Conservation (phyloP, 805 yeast genomes). For the Starmerella floricola region DNA sequence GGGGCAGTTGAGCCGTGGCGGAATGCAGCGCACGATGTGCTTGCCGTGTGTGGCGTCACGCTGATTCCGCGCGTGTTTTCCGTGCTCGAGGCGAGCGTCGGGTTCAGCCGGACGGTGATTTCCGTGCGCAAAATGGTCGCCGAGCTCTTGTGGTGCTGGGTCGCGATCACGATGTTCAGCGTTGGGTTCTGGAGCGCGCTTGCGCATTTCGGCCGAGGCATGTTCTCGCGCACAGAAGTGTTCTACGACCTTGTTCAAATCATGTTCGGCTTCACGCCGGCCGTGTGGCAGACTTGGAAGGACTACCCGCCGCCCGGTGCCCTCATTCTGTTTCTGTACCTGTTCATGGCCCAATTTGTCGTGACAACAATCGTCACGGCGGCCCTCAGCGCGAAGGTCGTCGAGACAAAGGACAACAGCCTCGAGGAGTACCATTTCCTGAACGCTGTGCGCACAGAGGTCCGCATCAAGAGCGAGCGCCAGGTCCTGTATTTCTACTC, state of each 20-base stretch:
- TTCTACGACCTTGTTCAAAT: slow-evolving; percentile 42
- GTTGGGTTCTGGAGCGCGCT: slow-evolving; percentile 47
- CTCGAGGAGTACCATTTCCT: slow-evolving; percentile 31
- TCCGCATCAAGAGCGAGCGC: slow-evolving; percentile 30
- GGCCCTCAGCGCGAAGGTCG: slow-evolving; percentile 34
- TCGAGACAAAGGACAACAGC: slow-evolving; percentile 28
- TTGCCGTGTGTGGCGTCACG: slow-evolving; percentile 35
- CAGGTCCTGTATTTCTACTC: slow-evolving; percentile 29
- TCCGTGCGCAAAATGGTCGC: slow-evolving; percentile 41
- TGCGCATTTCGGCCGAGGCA: slow-evolving; percentile 36
- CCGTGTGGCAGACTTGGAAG: slow-evolving; percentile 47
- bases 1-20: slow-evolving; percentile 5
- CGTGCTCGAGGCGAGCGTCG: slow-evolving; percentile 40
- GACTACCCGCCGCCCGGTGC: slow-evolving; percentile 38
- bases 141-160: slow-evolving; percentile 39
- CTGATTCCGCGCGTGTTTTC: slow-evolving; percentile 41
- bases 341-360: slow-evolving; percentile 44
- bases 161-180: slow-evolving; percentile 39
- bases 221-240: slow-evolving; percentile 34
- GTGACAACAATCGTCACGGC: slow-evolving; percentile 45
- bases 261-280: slow-evolving; percentile 48
- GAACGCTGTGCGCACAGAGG: slow-evolving; percentile 30
- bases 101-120: slow-evolving; percentile 40
- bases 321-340: slow-evolving; percentile 38
- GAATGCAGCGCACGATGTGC: slow-evolving; percentile 23